phyloP scores from a whole-genome alignment of 2,329 filamentous ascomycete genomes.

The Pseudogymnoascus sp. region DNA sequence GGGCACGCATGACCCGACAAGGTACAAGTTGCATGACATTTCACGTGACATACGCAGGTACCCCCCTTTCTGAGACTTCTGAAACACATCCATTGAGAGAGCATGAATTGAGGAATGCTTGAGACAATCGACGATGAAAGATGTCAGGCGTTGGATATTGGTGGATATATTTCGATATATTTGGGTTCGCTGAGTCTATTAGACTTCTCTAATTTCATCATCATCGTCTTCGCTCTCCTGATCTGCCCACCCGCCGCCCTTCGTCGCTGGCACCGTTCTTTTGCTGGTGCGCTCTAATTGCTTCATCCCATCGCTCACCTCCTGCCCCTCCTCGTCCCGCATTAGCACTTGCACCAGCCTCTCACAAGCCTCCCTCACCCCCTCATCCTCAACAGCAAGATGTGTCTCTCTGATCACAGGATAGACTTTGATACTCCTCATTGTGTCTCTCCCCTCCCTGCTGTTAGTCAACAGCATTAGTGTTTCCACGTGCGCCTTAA shows the following conservation, averaged over 20 bases:
- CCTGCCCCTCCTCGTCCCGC: conserved; percentile 28
- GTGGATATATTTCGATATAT: conserved; percentile 6
- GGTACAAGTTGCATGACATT: neutral
- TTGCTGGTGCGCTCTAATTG: conserved; percentile 17
- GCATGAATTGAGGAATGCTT: neutral
- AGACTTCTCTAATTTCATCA: conserved; percentile 30
- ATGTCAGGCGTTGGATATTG: neutral
- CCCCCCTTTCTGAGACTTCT: conserved; percentile 5
- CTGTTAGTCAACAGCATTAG: conserved; percentile 77
- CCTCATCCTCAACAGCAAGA: conserved; percentile 67
- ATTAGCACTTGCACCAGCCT: conserved; percentile 66
- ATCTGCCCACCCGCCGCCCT: conserved; percentile 12
- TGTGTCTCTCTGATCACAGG: conserved; percentile 85
- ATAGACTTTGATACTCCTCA: conserved; percentile 78
- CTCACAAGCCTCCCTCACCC: conserved; percentile 77
- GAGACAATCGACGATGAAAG: conserved; percentile 3
- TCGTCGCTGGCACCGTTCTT: conserved; percentile 13
- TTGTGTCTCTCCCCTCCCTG: conserved; percentile 62
- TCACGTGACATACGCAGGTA: neutral
- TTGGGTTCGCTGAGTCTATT: conserved; percentile 12
- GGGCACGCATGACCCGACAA: neutral
- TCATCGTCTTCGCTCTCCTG: conserved; percentile 24
- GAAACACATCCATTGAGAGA: conserved; percentile 5
- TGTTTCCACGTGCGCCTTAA: conserved; percentile 85
- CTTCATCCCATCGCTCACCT: conserved; percentile 26